These are phyloP conservation scores for Chrysoporthe cubensis DNA, from an alignment of 2,329 filamentous ascomycete genomes.

Conservation along the genomic window DNA sequence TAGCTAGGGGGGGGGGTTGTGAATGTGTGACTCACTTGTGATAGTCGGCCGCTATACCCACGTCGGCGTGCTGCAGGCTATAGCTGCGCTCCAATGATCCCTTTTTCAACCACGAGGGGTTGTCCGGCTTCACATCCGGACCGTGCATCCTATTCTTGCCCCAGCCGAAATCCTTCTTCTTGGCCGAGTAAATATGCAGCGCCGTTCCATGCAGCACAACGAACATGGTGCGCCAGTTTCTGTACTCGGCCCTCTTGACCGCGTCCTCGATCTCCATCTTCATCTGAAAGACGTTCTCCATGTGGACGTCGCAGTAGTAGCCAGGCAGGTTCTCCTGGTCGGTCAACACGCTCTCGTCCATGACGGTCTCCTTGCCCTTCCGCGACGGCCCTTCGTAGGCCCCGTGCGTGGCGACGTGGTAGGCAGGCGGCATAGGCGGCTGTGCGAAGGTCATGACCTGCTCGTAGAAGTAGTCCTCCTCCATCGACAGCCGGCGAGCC, in stretches of 20 bases:
- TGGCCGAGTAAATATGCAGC: constrained; percentile 66
- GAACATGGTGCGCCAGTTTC: constrained; percentile 67
- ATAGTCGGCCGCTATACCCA: constrained; percentile 74
- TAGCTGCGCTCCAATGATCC: constrained; percentile 68
- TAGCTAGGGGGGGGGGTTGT: background rate
- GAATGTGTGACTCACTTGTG: constrained; percentile 57
- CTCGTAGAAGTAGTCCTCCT: constrained; percentile 59
- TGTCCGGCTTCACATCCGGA: constrained; percentile 53
- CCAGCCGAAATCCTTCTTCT: constrained; percentile 56
- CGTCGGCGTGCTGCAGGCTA: constrained; percentile 74
- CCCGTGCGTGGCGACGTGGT: constrained; percentile 28
- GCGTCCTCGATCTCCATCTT: constrained; percentile 71
- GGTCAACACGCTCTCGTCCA: constrained; percentile 34
- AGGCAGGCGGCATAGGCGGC: constrained; percentile 51
- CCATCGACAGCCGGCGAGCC: constrained; percentile 53
- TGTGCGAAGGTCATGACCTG: constrained; percentile 52
- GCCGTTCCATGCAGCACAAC: constrained; percentile 70
- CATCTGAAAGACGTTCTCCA: constrained; percentile 61
- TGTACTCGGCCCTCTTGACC: constrained; percentile 63
- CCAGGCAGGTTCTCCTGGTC: constrained; percentile 54
- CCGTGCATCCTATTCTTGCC: constrained; percentile 51
- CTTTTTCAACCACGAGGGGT: constrained; percentile 55
- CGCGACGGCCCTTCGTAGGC: constrained; percentile 42
- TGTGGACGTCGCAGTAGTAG: constrained; percentile 60
- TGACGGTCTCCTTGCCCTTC: constrained; percentile 27